These are phyloP conservation scores for Heliocybe sulcata DNA, from an alignment of 1,284 basidiomycete species.

Conservation along the genomic window DNA sequence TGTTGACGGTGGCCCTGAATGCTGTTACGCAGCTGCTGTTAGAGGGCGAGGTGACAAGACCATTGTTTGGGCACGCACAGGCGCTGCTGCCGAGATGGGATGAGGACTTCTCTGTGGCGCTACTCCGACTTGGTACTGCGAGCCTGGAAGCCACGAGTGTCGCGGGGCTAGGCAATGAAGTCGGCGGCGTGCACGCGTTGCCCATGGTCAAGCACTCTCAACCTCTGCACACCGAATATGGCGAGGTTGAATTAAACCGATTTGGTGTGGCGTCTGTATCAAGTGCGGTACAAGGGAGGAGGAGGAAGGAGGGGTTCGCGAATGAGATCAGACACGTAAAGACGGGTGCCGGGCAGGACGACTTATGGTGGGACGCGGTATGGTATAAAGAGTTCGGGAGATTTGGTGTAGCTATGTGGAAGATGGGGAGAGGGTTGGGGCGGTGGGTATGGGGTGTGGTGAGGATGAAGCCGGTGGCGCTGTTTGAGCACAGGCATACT, in stretches of 20 bases:
- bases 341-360: conserved; percentile 24
- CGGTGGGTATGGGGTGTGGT: conserved; percentile 18
- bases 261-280: conserved; percentile 30
- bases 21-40: conserved; percentile 56
- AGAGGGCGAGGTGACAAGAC: conserved; percentile 37
- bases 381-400: conserved; percentile 40
- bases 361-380: conserved; percentile 32
- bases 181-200: conserved; percentile 40
- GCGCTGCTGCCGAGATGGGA: conserved; percentile 44
- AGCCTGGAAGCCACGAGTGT: conserved; percentile 67
- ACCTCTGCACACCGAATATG: conserved; percentile 14
- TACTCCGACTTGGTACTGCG: conserved; percentile 64
- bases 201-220: conserved; percentile 3
- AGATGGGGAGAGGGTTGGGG: conserved; percentile 30
- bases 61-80: conserved; percentile 38
- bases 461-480: conserved; percentile 9
- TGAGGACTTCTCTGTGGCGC: conserved; percentile 66
- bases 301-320: conserved; percentile 24
- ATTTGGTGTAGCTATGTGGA: conserved; percentile 26
- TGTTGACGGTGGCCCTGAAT: conserved; percentile 52
- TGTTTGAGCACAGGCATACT: conserved; percentile 6
- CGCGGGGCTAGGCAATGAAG: conserved; percentile 67
- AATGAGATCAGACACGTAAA: conserved; percentile 29
- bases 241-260: conserved; percentile 35
- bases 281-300: conserved; percentile 17